Evolutionary conservation across 495 filamentous ascomycete genomes (phyloP).

Genomic region (Elasticomyces elasticus): DNA sequence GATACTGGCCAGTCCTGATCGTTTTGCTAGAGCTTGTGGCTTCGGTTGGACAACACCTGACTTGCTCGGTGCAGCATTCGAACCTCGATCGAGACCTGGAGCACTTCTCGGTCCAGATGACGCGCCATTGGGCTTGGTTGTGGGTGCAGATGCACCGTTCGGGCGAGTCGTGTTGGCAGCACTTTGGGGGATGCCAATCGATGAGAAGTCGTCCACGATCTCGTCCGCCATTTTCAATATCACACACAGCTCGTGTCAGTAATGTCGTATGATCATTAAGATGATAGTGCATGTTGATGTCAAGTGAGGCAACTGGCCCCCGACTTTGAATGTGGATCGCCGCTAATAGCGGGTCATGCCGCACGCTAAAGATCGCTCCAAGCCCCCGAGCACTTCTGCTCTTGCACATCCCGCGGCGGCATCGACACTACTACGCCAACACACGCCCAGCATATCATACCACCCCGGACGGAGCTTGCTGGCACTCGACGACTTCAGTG

Average conservation of each 20-base stretch:
- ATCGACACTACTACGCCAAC: neutral
- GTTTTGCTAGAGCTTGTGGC: conserved; percentile 65
- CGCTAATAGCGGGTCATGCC: too few species aligned
- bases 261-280: too few species aligned
- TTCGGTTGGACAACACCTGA: conserved; percentile 53
- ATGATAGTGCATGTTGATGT: too few species aligned
- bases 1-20: conserved; percentile 63
- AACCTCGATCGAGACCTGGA: conserved; percentile 6
- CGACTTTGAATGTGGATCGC: too few species aligned
- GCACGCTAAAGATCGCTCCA: too few species aligned
- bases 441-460: neutral
- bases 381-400: too few species aligned
- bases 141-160: neutral
- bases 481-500: neutral
- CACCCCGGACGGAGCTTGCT: neutral
- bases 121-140: conserved; percentile 6
- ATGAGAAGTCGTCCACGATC: conserved; percentile 6
- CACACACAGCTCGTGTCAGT: too few species aligned
- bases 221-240: conserved; percentile 5
- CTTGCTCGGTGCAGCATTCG: neutral
- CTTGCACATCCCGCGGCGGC: too few species aligned
- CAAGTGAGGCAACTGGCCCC: too few species aligned
- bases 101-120: conserved; percentile 1
- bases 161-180: neutral
- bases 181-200: neutral